Evolutionary conservation across 1,284 basidiomycete genomes (phyloP).

Genomic region (Tilletia horrida): DNA sequence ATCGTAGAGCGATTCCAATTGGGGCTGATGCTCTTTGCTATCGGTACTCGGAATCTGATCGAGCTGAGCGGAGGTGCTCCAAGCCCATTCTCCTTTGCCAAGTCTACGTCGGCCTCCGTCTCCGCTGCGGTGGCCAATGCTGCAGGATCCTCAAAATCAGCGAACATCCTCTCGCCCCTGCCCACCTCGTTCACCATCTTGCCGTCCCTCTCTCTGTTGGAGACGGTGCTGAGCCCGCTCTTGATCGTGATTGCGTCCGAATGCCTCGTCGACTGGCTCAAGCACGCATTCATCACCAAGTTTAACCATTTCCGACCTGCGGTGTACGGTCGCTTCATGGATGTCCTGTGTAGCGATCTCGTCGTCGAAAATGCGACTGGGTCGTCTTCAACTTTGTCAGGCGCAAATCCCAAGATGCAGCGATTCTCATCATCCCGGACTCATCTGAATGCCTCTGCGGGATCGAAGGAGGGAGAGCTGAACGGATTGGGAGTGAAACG

Average conservation of each 20-base stretch:
- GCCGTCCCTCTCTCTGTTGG: slow-evolving; percentile 60
- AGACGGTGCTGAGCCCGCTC: slow-evolving; percentile 90
- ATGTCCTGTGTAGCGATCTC: slow-evolving; percentile 91
- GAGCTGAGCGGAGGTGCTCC: slow-evolving; percentile 75
- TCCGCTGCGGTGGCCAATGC: slow-evolving; percentile 3
- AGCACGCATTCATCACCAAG: slow-evolving; percentile 98
- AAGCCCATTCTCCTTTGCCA: slow-evolving; percentile 56
- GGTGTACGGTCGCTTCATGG: slow-evolving; percentile 91
- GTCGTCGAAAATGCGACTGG: slow-evolving; percentile 60
- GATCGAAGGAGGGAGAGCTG: background rate
- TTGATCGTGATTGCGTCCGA: slow-evolving; percentile 86
- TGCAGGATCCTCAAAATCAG: background rate
- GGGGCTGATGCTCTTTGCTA: slow-evolving; percentile 81
- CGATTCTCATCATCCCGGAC: too few relatives aligned
- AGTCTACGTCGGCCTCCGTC: slow-evolving; percentile 12
- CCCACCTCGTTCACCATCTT: slow-evolving; percentile 54
- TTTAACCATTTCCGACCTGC: slow-evolving; percentile 83
- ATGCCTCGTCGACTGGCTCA: slow-evolving; percentile 95
- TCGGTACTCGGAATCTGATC: slow-evolving; percentile 90
- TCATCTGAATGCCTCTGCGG: too few relatives aligned
- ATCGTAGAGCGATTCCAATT: slow-evolving; percentile 97
- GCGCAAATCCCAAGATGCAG: background rate
- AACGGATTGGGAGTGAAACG: too few relatives aligned
- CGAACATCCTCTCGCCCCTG: slow-evolving; percentile 58
- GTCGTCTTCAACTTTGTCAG: slow-evolving; percentile 57